Conservation (phyloP, 2,329 filamentous ascomycete species). For the Pestalotiopsis sp. region DNA sequence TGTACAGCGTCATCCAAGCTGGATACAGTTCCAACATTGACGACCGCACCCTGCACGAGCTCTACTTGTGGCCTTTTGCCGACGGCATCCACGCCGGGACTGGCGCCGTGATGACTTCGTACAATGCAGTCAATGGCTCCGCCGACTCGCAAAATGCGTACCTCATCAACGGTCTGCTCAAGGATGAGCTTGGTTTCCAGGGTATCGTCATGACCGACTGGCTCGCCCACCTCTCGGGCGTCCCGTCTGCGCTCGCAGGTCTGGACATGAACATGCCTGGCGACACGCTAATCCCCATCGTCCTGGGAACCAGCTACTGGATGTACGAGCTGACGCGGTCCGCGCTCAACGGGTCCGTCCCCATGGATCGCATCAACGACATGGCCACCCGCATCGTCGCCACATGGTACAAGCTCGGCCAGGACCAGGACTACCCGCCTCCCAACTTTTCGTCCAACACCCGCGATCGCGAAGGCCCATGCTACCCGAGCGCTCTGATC, state of each 20-base stretch:
- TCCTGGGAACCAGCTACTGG: constrained; percentile 57
- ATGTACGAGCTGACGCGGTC: constrained; percentile 56
- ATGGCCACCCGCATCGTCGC: constrained; percentile 59
- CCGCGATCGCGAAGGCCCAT: constrained; percentile 51
- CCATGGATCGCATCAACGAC: constrained; percentile 57
- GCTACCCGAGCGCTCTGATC: constrained; percentile 60
- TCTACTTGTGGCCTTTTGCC: constrained; percentile 81
- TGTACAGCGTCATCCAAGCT: constrained; percentile 54
- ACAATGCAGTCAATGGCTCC: constrained; percentile 72
- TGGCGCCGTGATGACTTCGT: constrained; percentile 81
- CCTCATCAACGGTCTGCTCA: constrained; percentile 69
- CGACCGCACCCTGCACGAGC: constrained; percentile 59
- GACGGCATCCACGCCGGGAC: constrained; percentile 78
- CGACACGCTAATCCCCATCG: constrained; percentile 51
- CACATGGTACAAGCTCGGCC: constrained; percentile 62
- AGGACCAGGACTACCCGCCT: constrained; percentile 58
- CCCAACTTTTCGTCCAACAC: constrained; percentile 65
- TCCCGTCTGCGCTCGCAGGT: constrained; percentile 72
- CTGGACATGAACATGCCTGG: constrained; percentile 66
- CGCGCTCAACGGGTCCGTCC: constrained; percentile 59
- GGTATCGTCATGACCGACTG: constrained; percentile 74
- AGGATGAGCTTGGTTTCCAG: constrained; percentile 75
- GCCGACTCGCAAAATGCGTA: constrained; percentile 71
- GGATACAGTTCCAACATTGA: constrained; percentile 66
- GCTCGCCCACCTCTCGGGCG: constrained; percentile 76